Percentiles rank a stretch among this genome's conserved stretches.
Conservation (phyloP, 73 alveolate species). For the Symbiodinium pilosum region DNA sequence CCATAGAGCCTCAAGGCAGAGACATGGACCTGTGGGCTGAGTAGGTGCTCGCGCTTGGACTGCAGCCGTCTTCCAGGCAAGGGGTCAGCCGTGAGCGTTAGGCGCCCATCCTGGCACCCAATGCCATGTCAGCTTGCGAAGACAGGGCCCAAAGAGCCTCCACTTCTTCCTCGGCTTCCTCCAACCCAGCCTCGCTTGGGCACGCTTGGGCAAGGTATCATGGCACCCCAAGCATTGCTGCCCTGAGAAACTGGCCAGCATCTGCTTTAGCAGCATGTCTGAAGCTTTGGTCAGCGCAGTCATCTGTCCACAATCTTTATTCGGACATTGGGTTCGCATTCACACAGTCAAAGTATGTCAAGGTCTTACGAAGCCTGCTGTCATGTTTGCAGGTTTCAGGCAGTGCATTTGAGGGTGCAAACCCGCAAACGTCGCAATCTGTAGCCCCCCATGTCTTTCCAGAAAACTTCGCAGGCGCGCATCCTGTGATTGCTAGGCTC, state of each 20-base stretch:
- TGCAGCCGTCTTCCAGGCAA: conserved; percentile 48
- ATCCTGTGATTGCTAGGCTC: too few relatives aligned
- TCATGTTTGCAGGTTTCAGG: neutral
- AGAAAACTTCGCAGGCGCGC: too few relatives aligned
- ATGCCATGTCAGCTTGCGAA: neutral
- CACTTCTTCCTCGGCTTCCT: neutral
- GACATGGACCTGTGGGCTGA: neutral
- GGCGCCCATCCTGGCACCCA: conserved; percentile 31
- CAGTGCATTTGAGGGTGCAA: neutral
- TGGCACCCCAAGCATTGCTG: neutral
- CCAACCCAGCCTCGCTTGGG: neutral
- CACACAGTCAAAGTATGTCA: too few relatives aligned
- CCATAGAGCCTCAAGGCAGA: neutral
- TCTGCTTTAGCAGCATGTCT: conserved; percentile 34
- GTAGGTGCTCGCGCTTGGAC: neutral
- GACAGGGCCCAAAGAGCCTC: neutral
- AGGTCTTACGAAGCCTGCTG: neutral
- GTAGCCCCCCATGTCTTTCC: too few relatives aligned
- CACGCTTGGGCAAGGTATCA: too few relatives aligned
- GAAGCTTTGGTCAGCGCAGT: conserved; percentile 70
- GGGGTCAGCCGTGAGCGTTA: conserved; percentile 85
- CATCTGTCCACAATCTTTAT: conserved; percentile 11
- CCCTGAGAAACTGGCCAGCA: conserved; percentile 34
- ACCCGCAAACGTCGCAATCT: neutral
- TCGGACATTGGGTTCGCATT: too few relatives aligned